Evolutionary conservation across 768 basidiomycete species (phyloP), one percentile per base, ranked within the genome.

Genomic region (Russula compacta): DNA sequence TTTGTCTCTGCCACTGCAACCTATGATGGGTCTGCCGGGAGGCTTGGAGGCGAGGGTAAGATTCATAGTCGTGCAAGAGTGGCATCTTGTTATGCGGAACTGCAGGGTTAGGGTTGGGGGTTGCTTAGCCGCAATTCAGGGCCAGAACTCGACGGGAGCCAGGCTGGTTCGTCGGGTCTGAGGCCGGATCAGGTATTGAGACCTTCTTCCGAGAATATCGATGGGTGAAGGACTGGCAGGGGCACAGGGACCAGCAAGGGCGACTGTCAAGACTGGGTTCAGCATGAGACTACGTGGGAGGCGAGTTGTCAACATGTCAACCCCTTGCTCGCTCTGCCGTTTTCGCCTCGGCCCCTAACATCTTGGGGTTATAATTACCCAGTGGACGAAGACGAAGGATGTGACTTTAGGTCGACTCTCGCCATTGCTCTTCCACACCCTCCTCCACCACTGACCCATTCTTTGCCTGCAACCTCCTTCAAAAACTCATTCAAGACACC

Each of bases 401-500:
- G 17, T n/a, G 53, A 55, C 38, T 43, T 49, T 6, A 7, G 36
- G 17, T 11, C 15, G 21, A 42, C 33, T 12, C 24, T 6, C 33
- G 40, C 12, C n/a, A 4, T 29, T n/a, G n/a, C n/a, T 32, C 50
- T 21, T 42, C 35, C 50, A 29, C 50, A 9, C 8, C 49, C 12
- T 35, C 52, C 12, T 52, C 42, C 7, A 46, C 53, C 38, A 12
- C 53, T 21, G 7, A 59, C 62, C 62, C 61, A 59, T 35, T 58
- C 60, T 33, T 59, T 56, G 14, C 61, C 56, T 32, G 63, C 63
- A 36, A 59, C 50, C 38, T 60, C 52, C 51, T 59, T 53, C 54
- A 66, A 51, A 12, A 66, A 19, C 24, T 63, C 58, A 9, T 66
- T 60, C 38, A 66, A 50, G 39, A 63, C 55, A 1, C 35, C n/a